phyloP scores from a whole-genome alignment of 495 filamentous ascomycete species.

The Aeminium ludgeri region DNA sequence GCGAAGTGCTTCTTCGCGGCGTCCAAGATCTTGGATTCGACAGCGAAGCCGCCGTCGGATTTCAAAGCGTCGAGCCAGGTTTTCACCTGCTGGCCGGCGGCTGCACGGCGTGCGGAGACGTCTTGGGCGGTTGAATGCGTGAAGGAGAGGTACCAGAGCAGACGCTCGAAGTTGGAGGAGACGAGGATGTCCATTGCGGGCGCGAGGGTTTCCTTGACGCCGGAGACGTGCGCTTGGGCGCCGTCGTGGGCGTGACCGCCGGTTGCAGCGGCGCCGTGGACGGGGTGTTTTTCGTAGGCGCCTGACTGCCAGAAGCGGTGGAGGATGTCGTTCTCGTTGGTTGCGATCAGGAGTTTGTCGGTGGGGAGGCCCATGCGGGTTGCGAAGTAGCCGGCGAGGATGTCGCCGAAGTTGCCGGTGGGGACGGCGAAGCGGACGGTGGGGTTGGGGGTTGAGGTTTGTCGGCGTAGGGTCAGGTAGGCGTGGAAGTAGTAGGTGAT shows the following conservation, averaged over 20 bases:
- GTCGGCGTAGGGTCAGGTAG: conserved; percentile 58
- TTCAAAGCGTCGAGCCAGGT: conserved; percentile 64
- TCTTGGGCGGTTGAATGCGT: conserved; percentile 27
- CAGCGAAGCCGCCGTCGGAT: conserved; percentile 59
- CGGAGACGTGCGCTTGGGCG: conserved; percentile 46
- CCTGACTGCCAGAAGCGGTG: conserved; percentile 68
- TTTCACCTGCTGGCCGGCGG: conserved; percentile 44
- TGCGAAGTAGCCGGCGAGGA: conserved; percentile 85
- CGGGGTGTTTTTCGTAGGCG: conserved; percentile 59
- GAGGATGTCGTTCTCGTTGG: conserved; percentile 85
- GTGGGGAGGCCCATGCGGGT: conserved; percentile 76
- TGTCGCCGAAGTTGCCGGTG: conserved; percentile 92
- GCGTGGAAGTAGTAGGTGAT: conserved; percentile 84
- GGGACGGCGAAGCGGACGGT: conserved; percentile 70
- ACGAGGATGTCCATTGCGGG: conserved; percentile 97
- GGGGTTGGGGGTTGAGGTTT: conserved; percentile 28
- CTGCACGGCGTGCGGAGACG: conserved; percentile 26
- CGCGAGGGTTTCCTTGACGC: conserved; percentile 69
- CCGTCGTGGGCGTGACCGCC: conserved; percentile 44
- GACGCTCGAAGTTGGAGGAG: conserved; percentile 84
- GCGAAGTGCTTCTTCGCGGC: conserved; percentile 53
- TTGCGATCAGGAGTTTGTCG: conserved; percentile 71
- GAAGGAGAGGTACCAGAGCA: conserved; percentile 84
- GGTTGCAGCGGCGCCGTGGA: conserved; percentile 34
- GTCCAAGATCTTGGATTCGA: conserved; percentile 48